phyloP scores from a whole-genome alignment of 2,329 filamentous ascomycete genomes.

The Teratosphaeria epicoccoides region DNA sequence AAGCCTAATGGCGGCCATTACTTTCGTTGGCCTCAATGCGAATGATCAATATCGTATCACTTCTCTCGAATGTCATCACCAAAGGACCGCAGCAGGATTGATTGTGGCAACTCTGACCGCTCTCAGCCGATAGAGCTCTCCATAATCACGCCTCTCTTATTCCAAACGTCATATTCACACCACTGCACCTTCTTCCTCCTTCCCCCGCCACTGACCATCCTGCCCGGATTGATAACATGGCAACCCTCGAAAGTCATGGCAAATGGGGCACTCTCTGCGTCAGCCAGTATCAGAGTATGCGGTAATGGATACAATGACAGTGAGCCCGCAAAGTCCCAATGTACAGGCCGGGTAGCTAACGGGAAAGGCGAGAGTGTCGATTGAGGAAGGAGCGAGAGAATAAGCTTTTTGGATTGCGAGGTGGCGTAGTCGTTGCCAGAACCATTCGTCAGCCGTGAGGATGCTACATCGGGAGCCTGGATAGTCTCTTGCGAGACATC shows the following conservation, averaged over 20 bases:
- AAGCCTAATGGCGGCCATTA: no score
- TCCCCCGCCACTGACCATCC: constrained; percentile 50
- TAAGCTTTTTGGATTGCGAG: constrained; percentile 40
- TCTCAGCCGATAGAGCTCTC: constrained; percentile 40
- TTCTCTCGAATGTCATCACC: no score
- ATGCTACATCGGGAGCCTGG: constrained; percentile 9
- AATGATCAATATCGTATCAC: no score
- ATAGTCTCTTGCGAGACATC: constrained; percentile 6
- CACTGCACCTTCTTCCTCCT: constrained; percentile 59
- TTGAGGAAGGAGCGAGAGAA: constrained; percentile 87
- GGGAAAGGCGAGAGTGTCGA: constrained; percentile 81
- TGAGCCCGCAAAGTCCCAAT: constrained; percentile 72
- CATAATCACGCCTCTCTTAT: constrained; percentile 48
- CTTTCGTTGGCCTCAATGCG: no score
- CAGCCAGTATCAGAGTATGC: constrained; percentile 70
- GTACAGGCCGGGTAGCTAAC: constrained; percentile 63
- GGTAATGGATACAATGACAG: constrained; percentile 82
- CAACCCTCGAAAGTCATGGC: constrained; percentile 89
- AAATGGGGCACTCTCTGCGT: constrained; percentile 72
- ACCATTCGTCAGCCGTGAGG: not conserved
- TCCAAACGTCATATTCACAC: constrained; percentile 73
- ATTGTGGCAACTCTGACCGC: not conserved
- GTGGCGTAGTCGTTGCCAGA: constrained; percentile 11
- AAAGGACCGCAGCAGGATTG: no score
- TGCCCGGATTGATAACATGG: constrained; percentile 86